Percentiles rank a stretch among this genome's conserved stretches.
Conservation (phyloP, 2,329 filamentous ascomycete genomes). For the Macrophomina pseudophaseolina region DNA sequence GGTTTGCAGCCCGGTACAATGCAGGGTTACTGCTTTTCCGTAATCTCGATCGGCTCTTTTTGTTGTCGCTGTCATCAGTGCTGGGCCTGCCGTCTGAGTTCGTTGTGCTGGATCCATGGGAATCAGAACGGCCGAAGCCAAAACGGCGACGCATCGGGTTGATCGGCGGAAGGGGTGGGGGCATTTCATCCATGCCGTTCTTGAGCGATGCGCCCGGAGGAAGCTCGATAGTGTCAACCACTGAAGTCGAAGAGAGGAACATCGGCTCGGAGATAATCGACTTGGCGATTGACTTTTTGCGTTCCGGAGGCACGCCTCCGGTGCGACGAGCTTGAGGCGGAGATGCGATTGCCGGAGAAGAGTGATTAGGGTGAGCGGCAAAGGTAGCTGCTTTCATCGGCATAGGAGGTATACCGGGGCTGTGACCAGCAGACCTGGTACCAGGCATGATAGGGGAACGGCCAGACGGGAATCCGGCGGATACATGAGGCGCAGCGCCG, state of each 20-base stretch:
- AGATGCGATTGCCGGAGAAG: slow-evolving; percentile 28
- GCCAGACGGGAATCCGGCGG: slow-evolving; percentile 29
- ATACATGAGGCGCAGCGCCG: slow-evolving; percentile 5
- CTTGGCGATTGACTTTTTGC: slow-evolving; percentile 66
- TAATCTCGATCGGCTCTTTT: slow-evolving; percentile 6
- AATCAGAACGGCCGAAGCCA: slow-evolving; percentile 44
- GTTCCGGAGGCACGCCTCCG: slow-evolving; percentile 33
- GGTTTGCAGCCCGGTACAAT: slow-evolving; percentile 1
- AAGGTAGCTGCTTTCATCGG: slow-evolving; percentile 28
- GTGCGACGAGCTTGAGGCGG: slow-evolving; percentile 33
- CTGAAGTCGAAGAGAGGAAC: slow-evolving; percentile 60
- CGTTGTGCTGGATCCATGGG: slow-evolving; percentile 35
- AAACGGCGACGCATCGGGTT: slow-evolving; percentile 63
- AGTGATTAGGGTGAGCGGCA: slow-evolving; percentile 34
- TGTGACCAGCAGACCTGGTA: slow-evolving; percentile 14
- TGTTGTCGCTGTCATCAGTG: slow-evolving; percentile 21
- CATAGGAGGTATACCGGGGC: slow-evolving; percentile 27
- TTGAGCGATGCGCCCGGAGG: slow-evolving; percentile 60
- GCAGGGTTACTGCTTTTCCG: slow-evolving; percentile 19
- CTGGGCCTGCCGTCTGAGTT: slow-evolving; percentile 19
- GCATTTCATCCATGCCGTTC: slow-evolving; percentile 54
- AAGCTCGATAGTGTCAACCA: slow-evolving; percentile 63
- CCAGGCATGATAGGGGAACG: slow-evolving; percentile 33
- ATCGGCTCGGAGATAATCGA: slow-evolving; percentile 66
- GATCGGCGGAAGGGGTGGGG: slow-evolving; percentile 63